Percentiles rank a stretch among this genome's conserved stretches.
phyloP scores from a whole-genome alignment of 2,329 filamentous ascomycete genomes.

The Trichoderma atrobrunneum region DNA sequence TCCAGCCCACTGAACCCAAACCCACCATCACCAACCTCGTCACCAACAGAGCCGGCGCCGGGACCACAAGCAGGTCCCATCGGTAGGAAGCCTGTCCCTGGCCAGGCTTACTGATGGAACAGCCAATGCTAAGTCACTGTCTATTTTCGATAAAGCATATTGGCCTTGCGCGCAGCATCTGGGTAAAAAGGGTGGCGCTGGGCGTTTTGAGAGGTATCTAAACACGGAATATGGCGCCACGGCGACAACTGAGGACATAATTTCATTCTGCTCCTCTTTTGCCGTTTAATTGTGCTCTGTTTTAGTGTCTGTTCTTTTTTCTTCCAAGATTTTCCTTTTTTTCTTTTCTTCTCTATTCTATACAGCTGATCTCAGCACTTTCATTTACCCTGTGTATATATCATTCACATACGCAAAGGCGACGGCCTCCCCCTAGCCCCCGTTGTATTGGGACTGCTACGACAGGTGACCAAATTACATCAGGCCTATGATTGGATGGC shows the following conservation, averaged over 20 bases:
- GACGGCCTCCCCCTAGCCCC: not conserved
- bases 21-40: not conserved
- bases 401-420: conserved; percentile 13
- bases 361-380: conserved; percentile 7
- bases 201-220: conserved; percentile 30
- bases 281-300: conserved; percentile 24
- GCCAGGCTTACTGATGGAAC: conserved; percentile 45
- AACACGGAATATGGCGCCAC: conserved; percentile 23
- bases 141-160: conserved; percentile 21
- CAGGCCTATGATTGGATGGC: not conserved
- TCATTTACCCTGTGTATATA: conserved; percentile 17
- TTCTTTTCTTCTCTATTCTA: not conserved
- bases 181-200: conserved; percentile 26
- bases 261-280: conserved; percentile 21
- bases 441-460: not conserved
- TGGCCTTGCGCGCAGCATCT: conserved; percentile 22
- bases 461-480: not conserved
- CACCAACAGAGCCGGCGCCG: conserved; percentile 30
- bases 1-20: conserved; percentile 47
- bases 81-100: conserved; percentile 55
- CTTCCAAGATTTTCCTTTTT: not conserved
- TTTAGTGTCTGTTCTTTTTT: conserved; percentile 17
- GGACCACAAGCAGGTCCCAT: conserved; percentile 42
- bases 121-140: not conserved
- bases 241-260: conserved; percentile 25